phyloP scores from a whole-genome alignment of 306 rosid species.

The Malus asiatica region DNA sequence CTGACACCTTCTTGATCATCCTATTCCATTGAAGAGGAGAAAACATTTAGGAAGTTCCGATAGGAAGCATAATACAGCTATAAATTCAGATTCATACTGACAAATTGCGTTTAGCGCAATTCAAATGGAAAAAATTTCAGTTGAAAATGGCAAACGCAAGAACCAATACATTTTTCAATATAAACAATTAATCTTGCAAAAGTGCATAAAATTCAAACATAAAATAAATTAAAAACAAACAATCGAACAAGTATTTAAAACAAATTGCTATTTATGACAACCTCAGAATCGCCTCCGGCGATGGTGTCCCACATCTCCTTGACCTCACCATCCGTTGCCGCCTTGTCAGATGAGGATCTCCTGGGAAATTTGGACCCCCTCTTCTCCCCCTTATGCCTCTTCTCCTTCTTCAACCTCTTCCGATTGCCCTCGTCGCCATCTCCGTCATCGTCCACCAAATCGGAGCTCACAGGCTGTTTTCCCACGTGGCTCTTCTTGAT shows the following conservation, averaged over 20 bases:
- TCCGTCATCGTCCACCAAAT: slow-evolving; percentile 42
- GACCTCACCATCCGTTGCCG: slow-evolving; percentile 81
- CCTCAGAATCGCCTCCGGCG: slow-evolving; percentile 90
- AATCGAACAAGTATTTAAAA: not conserved
- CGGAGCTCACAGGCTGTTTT: slow-evolving; percentile 40
- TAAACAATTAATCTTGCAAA: not conserved
- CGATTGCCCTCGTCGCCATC: slow-evolving; percentile 40
- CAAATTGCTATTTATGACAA: not conserved
- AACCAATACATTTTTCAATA: not conserved
- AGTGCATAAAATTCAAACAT: not conserved
- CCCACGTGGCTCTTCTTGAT: slow-evolving; percentile 56
- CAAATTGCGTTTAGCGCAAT: not conserved
- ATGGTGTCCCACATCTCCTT: slow-evolving; percentile 96
- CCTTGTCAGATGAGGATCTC: slow-evolving; percentile 59
- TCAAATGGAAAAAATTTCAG: not conserved
- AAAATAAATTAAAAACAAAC: not conserved
- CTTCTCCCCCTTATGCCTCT: slow-evolving; percentile 65
- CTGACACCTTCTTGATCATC: slow-evolving; percentile 79
- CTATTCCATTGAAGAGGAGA: slow-evolving; percentile 31
- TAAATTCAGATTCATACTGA: not conserved
- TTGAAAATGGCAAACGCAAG: not conserved
- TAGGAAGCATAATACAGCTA: not conserved
- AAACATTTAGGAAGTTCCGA: slow-evolving; percentile 9
- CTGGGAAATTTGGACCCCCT: slow-evolving; percentile 40
- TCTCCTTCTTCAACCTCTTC: slow-evolving; percentile 58